Evolutionary conservation across 805 yeast genomes (phyloP), one percentile per base, ranked within the genome.

Genomic region (Torulaspora quercuum): DNA sequence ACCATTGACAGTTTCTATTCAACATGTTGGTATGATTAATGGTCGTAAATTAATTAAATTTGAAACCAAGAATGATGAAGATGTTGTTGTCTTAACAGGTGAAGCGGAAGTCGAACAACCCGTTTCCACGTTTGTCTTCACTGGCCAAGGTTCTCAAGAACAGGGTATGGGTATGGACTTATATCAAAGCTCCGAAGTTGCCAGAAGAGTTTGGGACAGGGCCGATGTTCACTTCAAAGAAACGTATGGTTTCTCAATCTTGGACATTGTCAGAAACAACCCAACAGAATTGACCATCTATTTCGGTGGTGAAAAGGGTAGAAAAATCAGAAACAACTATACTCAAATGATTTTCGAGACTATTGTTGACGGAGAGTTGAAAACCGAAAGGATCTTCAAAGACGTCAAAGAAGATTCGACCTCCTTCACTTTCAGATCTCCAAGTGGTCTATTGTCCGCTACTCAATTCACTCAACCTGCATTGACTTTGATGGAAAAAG

Each of bases 121-220:
- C 21, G 83, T 82, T 36, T 85, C 97, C 28, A 83, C 98, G 13
- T 92, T 85, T 63, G 95, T 92, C 41, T 92, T 94, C 70, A 92
- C 99, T 49, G 99, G 98, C 61, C 99, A 92, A 74, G 99, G 99
- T 65, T 90, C 98, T 44, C 99, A 92, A 69, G 98, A 94, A 67
- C 98, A 94, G 72, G 97, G 97, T 64, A 92, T 92, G 99, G 98
- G 99, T 75, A 92, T 92, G 99, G 98, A 92, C 65, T 76, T 92
- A 61, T 92, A 92, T 67, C 80, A 80, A 49, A 74, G 83, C 26
- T 84, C 95, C 33, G 88, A 78, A 19, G 96, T 92, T 63, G 98
- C 99, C 36, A 80, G 80, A 57, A 78, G 77, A 47, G 97, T 92
- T 46, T 92, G 99, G 98, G 97, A 92, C 65, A 83, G 87, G 63